Base-by-base conservation (phyloP, 306 rosid genomes). In the Senna siamea region DNA sequence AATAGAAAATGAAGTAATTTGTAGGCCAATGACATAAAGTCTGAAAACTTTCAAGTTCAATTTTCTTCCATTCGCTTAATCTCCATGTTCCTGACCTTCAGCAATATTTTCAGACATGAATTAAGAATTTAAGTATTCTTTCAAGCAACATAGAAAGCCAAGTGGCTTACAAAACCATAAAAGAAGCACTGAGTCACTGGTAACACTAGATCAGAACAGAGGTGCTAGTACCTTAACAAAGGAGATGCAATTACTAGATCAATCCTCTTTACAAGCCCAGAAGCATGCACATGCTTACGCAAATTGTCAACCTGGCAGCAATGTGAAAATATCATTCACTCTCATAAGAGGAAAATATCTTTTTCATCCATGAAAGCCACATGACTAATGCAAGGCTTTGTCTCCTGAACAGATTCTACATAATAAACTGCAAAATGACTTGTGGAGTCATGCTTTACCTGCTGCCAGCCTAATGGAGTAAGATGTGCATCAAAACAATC, bases 391-490 rank as follows among this genome's bases (percentile, higher is more conserved):
- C 19, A 43, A 57, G 70, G 66, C 46, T 52, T 51, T 53, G 23
- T 73, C 35, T 50, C 26, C 23, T 4, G 50, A 79, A 37, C 13
- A 72, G 2, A 10, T 55, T 73, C 44, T 46, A 38, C 66, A 17
- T 32, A 18, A 73, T 40, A 66, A 26, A 28, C 18, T 38, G 79
- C 23, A 17, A 74, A 74, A 35, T 37, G 44, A 74, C 14, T 61
- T 34, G 62, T 12, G 9, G 9, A 57, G n/a, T 23, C 18, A 62
- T 41, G 56, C 48, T 58, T 44, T 86, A 87, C 97, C 97, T 94
- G 98, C 41, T 81, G 69, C 97, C 97, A 91, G 34, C 98, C 98
- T 20, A 91, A 85, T 40, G 89, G 89, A 17, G 97, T 91, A 13
- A 94, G 85, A 35, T 89, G 92, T 44, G 98, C 96, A 77, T 94